Evolutionary conservation across 2,329 filamentous ascomycete genomes (phyloP), one percentile per base, ranked within the genome.

Genomic region (Ramularia collo-cygni): DNA sequence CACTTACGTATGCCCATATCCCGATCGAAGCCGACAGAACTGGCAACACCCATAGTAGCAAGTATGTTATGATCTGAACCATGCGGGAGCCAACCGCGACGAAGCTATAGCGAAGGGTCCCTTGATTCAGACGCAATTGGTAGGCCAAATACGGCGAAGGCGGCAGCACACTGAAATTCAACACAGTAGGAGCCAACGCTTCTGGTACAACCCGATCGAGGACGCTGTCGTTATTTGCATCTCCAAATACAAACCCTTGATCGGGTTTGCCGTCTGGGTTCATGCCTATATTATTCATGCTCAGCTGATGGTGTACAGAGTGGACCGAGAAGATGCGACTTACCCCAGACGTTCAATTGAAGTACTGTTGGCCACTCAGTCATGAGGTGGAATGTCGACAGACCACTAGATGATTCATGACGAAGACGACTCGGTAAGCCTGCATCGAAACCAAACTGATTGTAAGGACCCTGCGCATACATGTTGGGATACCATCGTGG

Each of bases 261-360:
- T 81, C 77, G 0, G 77, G 76, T 48, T 73, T 62, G 15, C 75
- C 75, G 55, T 79, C 71, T 0, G 72, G 71, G 53, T 80, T 77
- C 50, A 79, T 75, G 6, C 21, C 21, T 70, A 51, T 24, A 10
- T 6, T 6, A 24, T 6, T 6, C 6, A 6, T 10, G 10, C 6
- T 24, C 21, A 6, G 10, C 21, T 10, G 6, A 10, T 24, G 10
- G 6, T 6, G 6, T 24, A 24, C 21, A 24, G 6, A 6, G 10
- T 10, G 21, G 21, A 24, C 21, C 6, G 21, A 24, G 10, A n/a
- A n/a, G n/a, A n/a, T n/a, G n/a, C 21, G 81, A 77, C 53, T 80
- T 76, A 34, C 77, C 77, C 77, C 77, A 81, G 2, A 77, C 65
- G 48, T 79, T 81, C 42, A 79, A 61, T 47, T 79, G 76, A 35